Base-by-base conservation (phyloP, 1,139 yeast genomes). In the Pichia kudriavzevii region DNA sequence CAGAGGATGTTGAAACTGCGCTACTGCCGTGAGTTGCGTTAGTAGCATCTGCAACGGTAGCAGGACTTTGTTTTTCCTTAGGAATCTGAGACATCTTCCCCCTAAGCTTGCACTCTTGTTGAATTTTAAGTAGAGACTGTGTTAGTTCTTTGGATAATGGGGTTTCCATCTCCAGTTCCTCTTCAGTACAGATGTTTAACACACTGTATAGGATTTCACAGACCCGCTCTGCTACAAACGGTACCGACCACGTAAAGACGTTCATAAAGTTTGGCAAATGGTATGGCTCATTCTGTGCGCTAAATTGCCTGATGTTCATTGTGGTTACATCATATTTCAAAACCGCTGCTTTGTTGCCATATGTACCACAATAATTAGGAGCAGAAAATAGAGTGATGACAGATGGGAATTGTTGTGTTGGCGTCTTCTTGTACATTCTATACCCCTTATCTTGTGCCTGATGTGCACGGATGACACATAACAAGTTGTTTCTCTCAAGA, bases 371-470 rank as follows among this genome's bases (percentile, higher is more conserved):
- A 60, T 91, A 91, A 60, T 91, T 91, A 5, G 98, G 98, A 1
- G 98, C 98, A 39, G 94, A 80, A 60, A 91, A 91, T 64, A 91
- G 77, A 10, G 97, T 88, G 59, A 91, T 73, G 32, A 91, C 70
- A 14, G 93, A 77, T 2, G 97, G 97, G 58, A 91, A 91, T n/a
- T 94, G 94, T 55, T 88, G 79, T 13, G 84, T 71, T 46, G 76
- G 73, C 3, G 95, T 85, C 48, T 85, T 74, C 48, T 81, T 81
- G 61, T 91, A 91, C 82, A 93, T 91, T 56, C 96, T 67, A 61
- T 87, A 91, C 19, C 98, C 98, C 12, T 94, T 93, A 59, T 91
- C 96, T 59, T 91, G 98, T 2, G 97, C 97, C 60, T 91, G 97
- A 58, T 91, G 98, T 1, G 97, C 98, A 43, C 98, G 69, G 34